A percentile compares a stretch with the other conserved stretches of the same genome.
phyloP scores from a whole-genome alignment of 2,329 filamentous ascomycete species.

The Hypoxylon sp. region DNA sequence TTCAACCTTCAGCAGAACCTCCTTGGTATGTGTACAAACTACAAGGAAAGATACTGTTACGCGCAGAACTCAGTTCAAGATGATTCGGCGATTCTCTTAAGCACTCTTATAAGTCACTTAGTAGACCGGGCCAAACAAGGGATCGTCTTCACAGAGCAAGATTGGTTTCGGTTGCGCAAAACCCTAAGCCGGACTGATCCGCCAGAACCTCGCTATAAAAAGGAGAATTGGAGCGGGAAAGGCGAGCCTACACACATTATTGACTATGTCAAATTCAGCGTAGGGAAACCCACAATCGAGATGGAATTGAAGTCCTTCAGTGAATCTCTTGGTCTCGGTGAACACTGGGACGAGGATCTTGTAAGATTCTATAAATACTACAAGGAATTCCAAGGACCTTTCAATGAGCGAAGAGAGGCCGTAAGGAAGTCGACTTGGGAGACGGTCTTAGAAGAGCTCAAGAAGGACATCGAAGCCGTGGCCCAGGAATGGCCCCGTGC shows the following conservation, averaged over 20 bases:
- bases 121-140: constrained; percentile 72
- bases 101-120: constrained; percentile 65
- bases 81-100: constrained; percentile 61
- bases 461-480: constrained; percentile 52
- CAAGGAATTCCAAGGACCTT: constrained; percentile 50
- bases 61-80: constrained; percentile 64
- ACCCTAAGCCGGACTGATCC: constrained; percentile 52
- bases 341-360: constrained; percentile 48
- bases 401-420: constrained; percentile 31
- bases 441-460: constrained; percentile 54
- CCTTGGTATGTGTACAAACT: constrained; percentile 74
- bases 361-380: constrained; percentile 52
- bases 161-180: constrained; percentile 58
- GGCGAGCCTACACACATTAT: constrained; percentile 64
- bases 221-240: constrained; percentile 49
- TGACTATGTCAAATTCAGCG: constrained; percentile 71
- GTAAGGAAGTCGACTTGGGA: constrained; percentile 47
- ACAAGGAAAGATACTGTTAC: constrained; percentile 74
- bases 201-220: constrained; percentile 59
- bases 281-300: constrained; percentile 61
- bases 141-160: constrained; percentile 60
- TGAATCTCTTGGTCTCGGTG: constrained; percentile 40
- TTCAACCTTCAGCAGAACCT: constrained; percentile 70
- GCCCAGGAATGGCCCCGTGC: constrained; percentile 52
- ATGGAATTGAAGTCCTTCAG: constrained; percentile 55